Evolutionary conservation across 805 yeast species (phyloP).

Genomic region (Sungouiozyma intestinalis): DNA sequence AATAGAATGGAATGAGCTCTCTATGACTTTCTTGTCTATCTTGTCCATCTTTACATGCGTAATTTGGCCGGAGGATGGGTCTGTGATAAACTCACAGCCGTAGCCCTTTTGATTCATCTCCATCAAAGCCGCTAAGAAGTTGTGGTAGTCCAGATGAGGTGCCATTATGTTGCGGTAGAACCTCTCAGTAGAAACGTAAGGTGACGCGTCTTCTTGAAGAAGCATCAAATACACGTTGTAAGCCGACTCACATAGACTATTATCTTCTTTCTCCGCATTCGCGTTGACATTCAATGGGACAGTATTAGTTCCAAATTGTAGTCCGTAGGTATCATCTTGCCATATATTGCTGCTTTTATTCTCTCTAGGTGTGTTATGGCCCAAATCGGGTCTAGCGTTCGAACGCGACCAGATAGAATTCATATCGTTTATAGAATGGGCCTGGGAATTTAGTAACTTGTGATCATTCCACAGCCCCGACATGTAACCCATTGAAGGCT

Average conservation of each 20-base stretch:
- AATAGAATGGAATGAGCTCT: not conserved
- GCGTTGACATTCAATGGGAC: not conserved
- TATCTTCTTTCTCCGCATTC: not conserved
- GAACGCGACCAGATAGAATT: not conserved
- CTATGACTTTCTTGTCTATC: not conserved
- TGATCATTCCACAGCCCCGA: conserved; percentile 14
- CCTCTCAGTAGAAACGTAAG: not conserved
- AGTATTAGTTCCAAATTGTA: not conserved
- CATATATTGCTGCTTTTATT: not conserved
- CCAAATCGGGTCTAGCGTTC: not conserved
- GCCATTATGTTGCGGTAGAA: not conserved
- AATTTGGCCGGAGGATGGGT: not conserved
- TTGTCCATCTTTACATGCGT: not conserved
- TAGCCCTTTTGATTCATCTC: not conserved
- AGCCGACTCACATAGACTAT: not conserved
- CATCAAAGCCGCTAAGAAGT: not conserved
- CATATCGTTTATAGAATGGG: not conserved
- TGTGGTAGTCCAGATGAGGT: not conserved
- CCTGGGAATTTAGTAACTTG: not conserved
- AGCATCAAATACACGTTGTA: not conserved
- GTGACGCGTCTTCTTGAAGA: not conserved
- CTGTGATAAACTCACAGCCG: not conserved
- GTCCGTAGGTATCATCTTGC: not conserved
- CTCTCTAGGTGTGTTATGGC: not conserved
- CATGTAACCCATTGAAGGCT: conserved; percentile 4